Evolutionary conservation across 1,284 basidiomycete species (phyloP), one percentile per base, ranked within the genome.

Genomic region (Cystobasidium slooffiae): DNA sequence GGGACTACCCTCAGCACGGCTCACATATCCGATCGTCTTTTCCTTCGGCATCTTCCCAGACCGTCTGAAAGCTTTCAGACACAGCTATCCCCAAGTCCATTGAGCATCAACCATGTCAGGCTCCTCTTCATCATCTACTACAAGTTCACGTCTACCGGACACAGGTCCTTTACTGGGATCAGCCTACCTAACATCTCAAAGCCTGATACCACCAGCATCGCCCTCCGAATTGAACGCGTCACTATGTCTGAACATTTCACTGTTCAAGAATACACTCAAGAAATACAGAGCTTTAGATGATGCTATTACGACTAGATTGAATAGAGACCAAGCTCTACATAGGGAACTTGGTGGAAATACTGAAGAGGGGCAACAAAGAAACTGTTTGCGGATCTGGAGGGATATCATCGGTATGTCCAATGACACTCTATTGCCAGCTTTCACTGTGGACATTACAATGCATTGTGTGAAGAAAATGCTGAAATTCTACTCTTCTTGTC

Each of bases 201-300:
- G 78, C 72, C 79, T 51, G 79, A 83, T 70, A 65, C 78, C 61
- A 78, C 78, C 51, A 80, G 81, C 78, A 70, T 82, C 46, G 79
- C 81, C 72, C 63, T 79, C 75, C 18, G 80, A 79, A 78, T 44
- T 81, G 56, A 68, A 67, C 73, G 78, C 78, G 22, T 70, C 77
- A n/a, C 41, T 73, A 1, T 73, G 70, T 43, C 41, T 73, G 62
- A 73, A 73, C 53, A 56, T 73, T 31, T 56, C 62, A 2, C 20
- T 56, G 12, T 73, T 73, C 70, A 73, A 73, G 63, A 58, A 61
- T n/a, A 73, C 70, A 18, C 49, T 73, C 20, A 66, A 56, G 47
- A 56, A 46, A 43, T 73, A 73, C 31, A 73, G 70, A 55, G 55
- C 49, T 56, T 43, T 73, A 24, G 70, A 73, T 44, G 70, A 73